Percentiles rank a stretch among this genome's conserved stretches.
Conservation (phyloP, 345 rosid species). For the Mercurialis annua region DNA sequence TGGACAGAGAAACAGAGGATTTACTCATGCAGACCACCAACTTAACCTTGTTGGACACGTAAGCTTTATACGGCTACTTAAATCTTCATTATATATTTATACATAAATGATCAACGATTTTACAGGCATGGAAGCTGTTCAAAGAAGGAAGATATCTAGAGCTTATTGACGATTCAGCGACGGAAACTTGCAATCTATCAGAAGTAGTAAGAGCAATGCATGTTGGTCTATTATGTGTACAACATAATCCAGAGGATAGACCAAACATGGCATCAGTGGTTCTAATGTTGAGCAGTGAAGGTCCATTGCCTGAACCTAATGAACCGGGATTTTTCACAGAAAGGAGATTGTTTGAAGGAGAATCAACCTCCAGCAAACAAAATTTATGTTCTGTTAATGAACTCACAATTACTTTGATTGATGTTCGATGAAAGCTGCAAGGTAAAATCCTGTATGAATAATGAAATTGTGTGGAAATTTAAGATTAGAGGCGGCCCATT, state of each 20-base stretch:
- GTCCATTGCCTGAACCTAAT: conserved; percentile 32
- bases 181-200: conserved; percentile 2
- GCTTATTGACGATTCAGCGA: conserved; percentile 17
- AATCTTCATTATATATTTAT: neutral
- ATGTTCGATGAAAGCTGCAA: too few relatives aligned
- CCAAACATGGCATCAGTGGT: conserved; percentile 41
- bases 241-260: conserved; percentile 39
- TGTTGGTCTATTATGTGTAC: conserved; percentile 42
- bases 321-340: conserved; percentile 39
- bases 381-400: conserved; percentile 21
- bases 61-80: neutral
- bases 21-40: neutral
- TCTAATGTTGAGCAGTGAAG: conserved; percentile 45
- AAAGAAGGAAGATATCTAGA: conserved; percentile 32
- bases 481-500: too few relatives aligned
- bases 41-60: conserved; percentile 23
- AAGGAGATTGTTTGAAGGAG: conserved; percentile 15
- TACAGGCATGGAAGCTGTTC: too few relatives aligned
- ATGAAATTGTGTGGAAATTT: too few relatives aligned
- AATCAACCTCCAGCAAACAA: conserved; percentile 30
- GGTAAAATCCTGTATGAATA: too few relatives aligned
- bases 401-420: too few relatives aligned
- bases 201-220: conserved; percentile 40
- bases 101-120: neutral
- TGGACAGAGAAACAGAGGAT: conserved; percentile 18